A percentile compares a stretch with the other conserved stretches of the same genome.
Evolutionary conservation across 2,329 filamentous ascomycete species (phyloP).

Genomic region (Colletotrichum sidae): DNA sequence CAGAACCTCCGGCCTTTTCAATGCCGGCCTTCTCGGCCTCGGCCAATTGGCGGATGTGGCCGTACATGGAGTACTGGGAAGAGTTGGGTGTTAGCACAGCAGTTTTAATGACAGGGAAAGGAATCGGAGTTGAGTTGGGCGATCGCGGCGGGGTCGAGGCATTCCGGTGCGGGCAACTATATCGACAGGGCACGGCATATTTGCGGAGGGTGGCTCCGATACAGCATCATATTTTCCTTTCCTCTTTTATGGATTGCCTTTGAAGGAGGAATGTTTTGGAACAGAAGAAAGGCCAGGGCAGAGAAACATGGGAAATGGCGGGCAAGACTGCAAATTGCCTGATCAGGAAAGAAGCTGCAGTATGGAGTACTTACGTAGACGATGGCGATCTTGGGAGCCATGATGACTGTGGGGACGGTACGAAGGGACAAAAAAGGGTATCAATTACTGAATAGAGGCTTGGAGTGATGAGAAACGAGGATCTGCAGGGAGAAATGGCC

Average conservation of each 20-base stretch:
- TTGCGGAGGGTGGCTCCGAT: neutral
- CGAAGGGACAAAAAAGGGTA: conserved; percentile 2
- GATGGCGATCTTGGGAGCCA: conserved; percentile 94
- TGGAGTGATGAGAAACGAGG: conserved; percentile 2
- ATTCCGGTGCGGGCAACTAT: conserved; percentile 4
- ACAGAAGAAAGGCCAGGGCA: neutral
- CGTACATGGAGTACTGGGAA: conserved; percentile 88
- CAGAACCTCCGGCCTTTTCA: conserved; percentile 84
- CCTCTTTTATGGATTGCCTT: no score
- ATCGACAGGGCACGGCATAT: neutral
- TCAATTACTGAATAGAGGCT: neutral
- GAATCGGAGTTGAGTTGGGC: conserved; percentile 1
- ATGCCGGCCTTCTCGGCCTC: conserved; percentile 93
- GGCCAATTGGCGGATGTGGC: conserved; percentile 86
- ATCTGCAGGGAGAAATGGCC: neutral
- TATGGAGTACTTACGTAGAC: conserved; percentile 75
- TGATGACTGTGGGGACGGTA: conserved; percentile 55
- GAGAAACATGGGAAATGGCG: conserved; percentile 19
- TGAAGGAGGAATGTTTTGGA: neutral
- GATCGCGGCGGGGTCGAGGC: conserved; percentile 13
- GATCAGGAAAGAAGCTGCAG: conserved; percentile 25
- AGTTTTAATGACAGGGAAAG: conserved; percentile 3
- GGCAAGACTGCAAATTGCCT: conserved; percentile 27
- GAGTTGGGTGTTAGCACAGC: conserved; percentile 15
- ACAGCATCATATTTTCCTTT: no score